Evolutionary conservation across 352 stramenopile species (phyloP).

Genomic region (Phytophthora citrophthora): DNA sequence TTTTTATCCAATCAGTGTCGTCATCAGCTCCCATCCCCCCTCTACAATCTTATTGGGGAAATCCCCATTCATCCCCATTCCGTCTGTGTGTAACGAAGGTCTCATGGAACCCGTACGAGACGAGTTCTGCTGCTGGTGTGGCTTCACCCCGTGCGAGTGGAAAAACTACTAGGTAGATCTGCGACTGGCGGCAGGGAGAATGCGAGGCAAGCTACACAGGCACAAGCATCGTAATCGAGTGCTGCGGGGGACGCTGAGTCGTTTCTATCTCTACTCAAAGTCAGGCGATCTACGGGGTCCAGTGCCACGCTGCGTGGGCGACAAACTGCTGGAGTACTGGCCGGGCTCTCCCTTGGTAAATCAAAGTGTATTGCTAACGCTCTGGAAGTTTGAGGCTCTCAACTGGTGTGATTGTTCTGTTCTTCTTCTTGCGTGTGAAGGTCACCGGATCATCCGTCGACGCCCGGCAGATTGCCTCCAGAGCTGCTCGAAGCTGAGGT

Average conservation of each 20-base stretch:
- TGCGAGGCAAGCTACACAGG: background rate
- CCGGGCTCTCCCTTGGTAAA: background rate
- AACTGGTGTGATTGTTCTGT: conserved; percentile 5
- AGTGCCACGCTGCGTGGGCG: background rate
- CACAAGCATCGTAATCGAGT: background rate
- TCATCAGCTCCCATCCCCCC: too few species aligned
- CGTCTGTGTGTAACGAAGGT: background rate
- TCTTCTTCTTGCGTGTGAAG: conserved; percentile 5
- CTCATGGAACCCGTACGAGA: background rate
- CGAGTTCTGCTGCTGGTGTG: background rate
- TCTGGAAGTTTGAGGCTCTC: conserved; percentile 10
- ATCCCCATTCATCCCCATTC: too few species aligned
- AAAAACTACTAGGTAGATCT: background rate
- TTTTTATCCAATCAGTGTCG: too few species aligned
- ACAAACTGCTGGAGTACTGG: conserved; percentile 3
- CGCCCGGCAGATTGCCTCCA: conserved; percentile 5
- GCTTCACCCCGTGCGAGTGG: background rate
- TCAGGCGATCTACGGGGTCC: background rate
- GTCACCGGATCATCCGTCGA: background rate
- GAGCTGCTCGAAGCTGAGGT: conserved; percentile 2
- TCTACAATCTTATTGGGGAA: too few species aligned
- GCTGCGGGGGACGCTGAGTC: background rate
- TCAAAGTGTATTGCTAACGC: background rate
- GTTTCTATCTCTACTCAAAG: background rate
- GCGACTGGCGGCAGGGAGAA: background rate